These are phyloP conservation scores for Vachellia pachyceras DNA, from an alignment of 306 rosid genomes.

Conservation along the genomic window DNA sequence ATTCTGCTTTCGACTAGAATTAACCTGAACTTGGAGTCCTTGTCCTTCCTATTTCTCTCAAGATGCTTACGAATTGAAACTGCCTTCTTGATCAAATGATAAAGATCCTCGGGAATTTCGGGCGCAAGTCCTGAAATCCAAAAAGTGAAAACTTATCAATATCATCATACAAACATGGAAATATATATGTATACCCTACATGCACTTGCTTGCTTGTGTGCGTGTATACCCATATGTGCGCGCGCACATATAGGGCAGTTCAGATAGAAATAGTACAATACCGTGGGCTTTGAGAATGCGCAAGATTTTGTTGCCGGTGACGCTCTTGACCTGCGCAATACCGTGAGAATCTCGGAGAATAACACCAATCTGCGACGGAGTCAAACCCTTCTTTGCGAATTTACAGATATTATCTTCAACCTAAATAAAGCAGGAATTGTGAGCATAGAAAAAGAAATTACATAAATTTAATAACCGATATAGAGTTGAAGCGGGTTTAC, in stretches of 20 bases:
- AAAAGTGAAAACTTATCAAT: background rate
- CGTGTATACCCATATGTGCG: too few species aligned
- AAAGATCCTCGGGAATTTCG: slow-evolving; percentile 90
- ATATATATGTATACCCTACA: too few species aligned
- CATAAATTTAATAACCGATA: background rate
- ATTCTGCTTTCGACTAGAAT: slow-evolving; percentile 92
- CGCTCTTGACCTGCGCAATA: slow-evolving; percentile 80
- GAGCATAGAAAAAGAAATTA: background rate
- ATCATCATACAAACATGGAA: background rate
- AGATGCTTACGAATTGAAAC: slow-evolving; percentile 84
- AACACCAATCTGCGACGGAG: slow-evolving; percentile 94
- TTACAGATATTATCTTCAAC: slow-evolving; percentile 85
- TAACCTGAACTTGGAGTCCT: slow-evolving; percentile 85
- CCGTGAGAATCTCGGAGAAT: slow-evolving; percentile 91
- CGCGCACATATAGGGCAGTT: too few species aligned
- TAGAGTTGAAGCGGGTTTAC: slow-evolving; percentile 35
- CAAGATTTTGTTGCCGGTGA: slow-evolving; percentile 81
- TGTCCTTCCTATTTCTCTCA: slow-evolving; percentile 87
- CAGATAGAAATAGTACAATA: slow-evolving; percentile 8
- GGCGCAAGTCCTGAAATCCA: slow-evolving; percentile 75
- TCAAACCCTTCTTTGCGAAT: slow-evolving; percentile 88
- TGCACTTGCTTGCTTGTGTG: too few species aligned
- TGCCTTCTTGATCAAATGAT: slow-evolving; percentile 89
- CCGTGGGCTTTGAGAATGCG: slow-evolving; percentile 90
- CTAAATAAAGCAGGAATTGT: slow-evolving; percentile 34